phyloP scores from a whole-genome alignment of 441 rosid genomes.

The Kokia cookei region DNA sequence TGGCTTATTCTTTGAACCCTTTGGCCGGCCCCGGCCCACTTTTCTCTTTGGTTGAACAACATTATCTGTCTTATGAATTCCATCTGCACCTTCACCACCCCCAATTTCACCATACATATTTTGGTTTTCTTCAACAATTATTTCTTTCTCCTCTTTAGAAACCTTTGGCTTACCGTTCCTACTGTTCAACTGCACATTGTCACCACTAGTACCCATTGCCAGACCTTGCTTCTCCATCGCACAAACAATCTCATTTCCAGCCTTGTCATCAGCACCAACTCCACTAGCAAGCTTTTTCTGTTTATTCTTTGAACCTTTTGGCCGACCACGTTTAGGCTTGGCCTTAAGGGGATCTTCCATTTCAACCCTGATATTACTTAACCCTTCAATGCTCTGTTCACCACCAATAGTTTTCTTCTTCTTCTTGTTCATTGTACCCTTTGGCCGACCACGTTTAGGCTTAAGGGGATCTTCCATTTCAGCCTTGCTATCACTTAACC shows the following conservation, averaged over 20 bases:
- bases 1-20: constrained; percentile 8
- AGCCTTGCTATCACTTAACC: too few species aligned
- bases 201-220: not conserved
- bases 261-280: not conserved
- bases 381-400: not conserved
- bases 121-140: constrained; percentile 5
- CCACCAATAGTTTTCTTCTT: constrained; percentile 14
- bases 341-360: not conserved
- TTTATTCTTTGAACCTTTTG: constrained; percentile 11
- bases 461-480: too few species aligned
- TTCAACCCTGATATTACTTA: not conserved
- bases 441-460: too few species aligned
- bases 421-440: not conserved
- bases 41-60: constrained; percentile 3
- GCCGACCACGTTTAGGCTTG: constrained; percentile 15
- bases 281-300: not conserved
- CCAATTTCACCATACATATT: not conserved
- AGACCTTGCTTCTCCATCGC: not conserved
- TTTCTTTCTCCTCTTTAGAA: not conserved
- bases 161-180: constrained; percentile 13
- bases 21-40: constrained; percentile 8
- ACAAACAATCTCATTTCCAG: not conserved
- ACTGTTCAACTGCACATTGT: not conserved
- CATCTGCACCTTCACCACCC: not conserved
- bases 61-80: not conserved